phyloP scores from a whole-genome alignment of 495 filamentous ascomycete genomes.

The Podospora anserina region DNA sequence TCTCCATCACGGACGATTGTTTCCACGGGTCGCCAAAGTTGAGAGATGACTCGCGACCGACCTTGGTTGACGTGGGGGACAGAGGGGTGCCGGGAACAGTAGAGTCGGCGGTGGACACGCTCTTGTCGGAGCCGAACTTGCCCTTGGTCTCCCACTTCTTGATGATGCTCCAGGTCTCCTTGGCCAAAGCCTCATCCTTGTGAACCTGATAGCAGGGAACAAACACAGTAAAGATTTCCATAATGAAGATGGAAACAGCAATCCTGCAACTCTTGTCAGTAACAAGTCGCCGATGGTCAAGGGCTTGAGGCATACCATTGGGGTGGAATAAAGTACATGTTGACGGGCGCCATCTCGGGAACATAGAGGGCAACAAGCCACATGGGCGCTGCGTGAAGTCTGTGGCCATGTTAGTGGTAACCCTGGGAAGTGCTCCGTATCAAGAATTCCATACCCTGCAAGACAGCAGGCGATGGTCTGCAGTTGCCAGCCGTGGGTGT shows the following conservation, averaged over 20 bases:
- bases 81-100: conserved; percentile 11
- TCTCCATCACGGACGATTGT: conserved; percentile 22
- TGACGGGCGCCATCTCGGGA: conserved; percentile 53
- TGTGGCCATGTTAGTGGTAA: conserved; percentile 22
- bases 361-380: conserved; percentile 63
- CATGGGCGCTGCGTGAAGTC: conserved; percentile 62
- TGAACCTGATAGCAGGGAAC: conserved; percentile 41
- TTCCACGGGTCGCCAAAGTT: conserved; percentile 27
- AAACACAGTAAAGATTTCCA: conserved; percentile 51
- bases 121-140: conserved; percentile 24
- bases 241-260: conserved; percentile 37
- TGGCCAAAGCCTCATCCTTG: conserved; percentile 27
- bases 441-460: conserved; percentile 41
- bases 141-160: conserved; percentile 34
- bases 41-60: conserved; percentile 13
- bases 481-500: conserved; percentile 65
- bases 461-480: conserved; percentile 62
- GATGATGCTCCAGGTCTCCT: conserved; percentile 31
- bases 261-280: conserved; percentile 25
- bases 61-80: conserved; percentile 28
- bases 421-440: not conserved
- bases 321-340: conserved; percentile 47
- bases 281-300: not conserved
- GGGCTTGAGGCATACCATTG: conserved; percentile 48
- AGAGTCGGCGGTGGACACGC: conserved; percentile 11